Evolutionary conservation across 2,329 filamentous ascomycete genomes (phyloP).

Genomic region (Xylariaceae sp.): DNA sequence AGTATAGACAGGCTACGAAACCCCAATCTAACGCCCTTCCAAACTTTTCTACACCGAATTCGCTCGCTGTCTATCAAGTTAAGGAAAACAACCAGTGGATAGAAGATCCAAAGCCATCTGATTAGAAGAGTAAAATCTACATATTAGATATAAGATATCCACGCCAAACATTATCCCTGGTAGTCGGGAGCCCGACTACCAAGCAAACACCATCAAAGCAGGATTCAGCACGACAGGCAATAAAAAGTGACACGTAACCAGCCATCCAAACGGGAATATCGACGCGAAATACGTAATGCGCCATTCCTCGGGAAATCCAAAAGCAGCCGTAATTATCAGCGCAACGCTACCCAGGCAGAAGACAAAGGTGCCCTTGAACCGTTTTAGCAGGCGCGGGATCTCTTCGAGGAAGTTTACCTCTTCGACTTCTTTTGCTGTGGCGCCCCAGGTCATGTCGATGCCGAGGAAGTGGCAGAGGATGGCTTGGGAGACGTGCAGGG

Average conservation of each 20-base stretch:
- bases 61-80: background rate
- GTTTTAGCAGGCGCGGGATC: constrained; percentile 29
- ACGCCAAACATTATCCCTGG: no score
- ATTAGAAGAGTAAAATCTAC: background rate
- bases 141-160: background rate
- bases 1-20: no score
- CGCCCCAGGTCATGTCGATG: constrained; percentile 39
- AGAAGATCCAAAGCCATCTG: background rate
- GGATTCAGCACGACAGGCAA: constrained; percentile 58
- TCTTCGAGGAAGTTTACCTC: constrained; percentile 34
- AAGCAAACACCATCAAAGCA: constrained; percentile 58
- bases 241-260: constrained; percentile 51
- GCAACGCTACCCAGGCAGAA: constrained; percentile 27
- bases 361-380: constrained; percentile 33
- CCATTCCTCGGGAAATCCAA: constrained; percentile 40
- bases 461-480: constrained; percentile 39
- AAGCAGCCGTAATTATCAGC: constrained; percentile 29
- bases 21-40: no score
- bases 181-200: constrained; percentile 33
- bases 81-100: background rate
- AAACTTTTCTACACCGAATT: no score
- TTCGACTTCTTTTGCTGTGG: constrained; percentile 33
- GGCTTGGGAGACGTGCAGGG: constrained; percentile 38
- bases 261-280: constrained; percentile 51
- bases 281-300: constrained; percentile 53